Base-by-base conservation (phyloP, 2,329 filamentous ascomycete species). In the Pseudonectria foliicola region DNA sequence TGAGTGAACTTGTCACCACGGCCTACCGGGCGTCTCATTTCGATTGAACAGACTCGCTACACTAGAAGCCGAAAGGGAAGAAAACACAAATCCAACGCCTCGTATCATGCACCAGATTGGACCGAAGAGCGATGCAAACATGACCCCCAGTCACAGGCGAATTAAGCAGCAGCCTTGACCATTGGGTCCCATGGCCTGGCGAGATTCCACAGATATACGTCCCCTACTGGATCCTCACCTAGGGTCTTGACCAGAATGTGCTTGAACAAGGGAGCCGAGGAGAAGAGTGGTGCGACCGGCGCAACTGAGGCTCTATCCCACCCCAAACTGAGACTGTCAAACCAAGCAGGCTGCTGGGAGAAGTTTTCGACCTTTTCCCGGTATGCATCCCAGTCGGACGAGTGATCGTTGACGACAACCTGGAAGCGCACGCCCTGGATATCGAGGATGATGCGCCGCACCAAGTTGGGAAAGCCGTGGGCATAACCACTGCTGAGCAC, bases 101-200 rank as follows among this genome's bases (percentile, higher is more conserved):
- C n/a, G 7, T 6, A 18, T 14, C 14, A 18, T 15, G 8, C 28
- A 13, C 13, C 13, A 7, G 4, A 11, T 30, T 6, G 12, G 6
- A 30, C 15, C 14, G 14, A 16, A 30, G 6, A 30, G 16, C 6
- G n/a, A 15, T 34, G 31, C 15, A 38, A 35, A 39, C 13, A 25
- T 13, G 35, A 42, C 21, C 24, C 30, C 37, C 27, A n/a, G 23
- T 15, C 29, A 13, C 13, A 25, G 36, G 12, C n/a, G 15, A 27
- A 25, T 48, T 34, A 62, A n/a, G 54, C 59, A 10, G 50, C 52
- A 7, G 60, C 62, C 42, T 56, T 61, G n/a, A 65, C 55, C 56
- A 66, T 62, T 7, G 63, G 63, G 42, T 66, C 63, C 63, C 63
- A 66, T 25, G 63, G 63, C 23, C 51, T 49, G 12, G 57, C 52